A percentile compares a stretch with the other conserved stretches of the same genome.
Conservation (phyloP, 768 basidiomycete genomes). For the Gloeophyllum trabeum region DNA sequence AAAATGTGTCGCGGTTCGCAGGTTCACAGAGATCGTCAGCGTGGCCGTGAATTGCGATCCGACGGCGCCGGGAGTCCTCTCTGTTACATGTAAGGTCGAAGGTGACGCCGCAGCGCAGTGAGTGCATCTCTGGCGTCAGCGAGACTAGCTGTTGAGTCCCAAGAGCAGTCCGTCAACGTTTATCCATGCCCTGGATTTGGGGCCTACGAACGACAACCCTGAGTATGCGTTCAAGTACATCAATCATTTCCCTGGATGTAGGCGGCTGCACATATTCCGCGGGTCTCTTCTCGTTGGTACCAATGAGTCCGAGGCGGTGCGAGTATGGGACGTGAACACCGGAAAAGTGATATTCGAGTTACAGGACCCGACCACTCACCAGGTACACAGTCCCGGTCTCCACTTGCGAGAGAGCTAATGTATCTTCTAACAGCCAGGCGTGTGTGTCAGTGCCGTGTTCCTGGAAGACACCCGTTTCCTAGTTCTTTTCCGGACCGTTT, state of each 20-base stretch:
- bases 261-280: neutral
- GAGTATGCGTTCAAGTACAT: neutral
- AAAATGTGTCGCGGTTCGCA: constrained; percentile 30
- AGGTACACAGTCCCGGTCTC: neutral
- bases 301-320: neutral
- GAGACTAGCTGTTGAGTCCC: too few relatives aligned
- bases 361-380: neutral
- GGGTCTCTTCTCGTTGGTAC: neutral
- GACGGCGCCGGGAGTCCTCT: constrained; percentile 22
- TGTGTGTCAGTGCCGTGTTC: neutral
- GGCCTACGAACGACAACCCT: neutral
- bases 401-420: neutral
- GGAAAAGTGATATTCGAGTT: neutral
- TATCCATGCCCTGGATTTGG: neutral
- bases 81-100: constrained; percentile 16
- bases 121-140: neutral
- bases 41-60: constrained; percentile 34
- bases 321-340: neutral
- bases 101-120: neutral
- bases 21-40: constrained; percentile 25
- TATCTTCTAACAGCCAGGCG: neutral
- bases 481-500: neutral
- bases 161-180: neutral
- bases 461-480: neutral
- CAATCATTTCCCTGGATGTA: neutral